These are phyloP conservation scores for Saksenaea oblongispora DNA, from an alignment of 371 early-diverging fungal genomes.

Conservation along the genomic window DNA sequence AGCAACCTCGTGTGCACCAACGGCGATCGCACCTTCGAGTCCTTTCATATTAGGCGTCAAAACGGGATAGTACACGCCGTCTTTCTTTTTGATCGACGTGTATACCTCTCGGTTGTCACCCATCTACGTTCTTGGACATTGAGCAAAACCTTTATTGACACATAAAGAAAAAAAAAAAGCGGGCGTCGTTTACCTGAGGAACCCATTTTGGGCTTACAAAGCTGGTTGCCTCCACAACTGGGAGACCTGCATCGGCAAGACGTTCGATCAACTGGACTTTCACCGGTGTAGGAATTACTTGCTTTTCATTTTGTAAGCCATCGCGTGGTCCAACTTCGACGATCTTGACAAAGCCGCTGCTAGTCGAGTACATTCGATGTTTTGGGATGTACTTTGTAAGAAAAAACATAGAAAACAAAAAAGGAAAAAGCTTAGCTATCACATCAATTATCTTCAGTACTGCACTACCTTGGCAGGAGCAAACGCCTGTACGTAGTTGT, in stretches of 20 bases:
- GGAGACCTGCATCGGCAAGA: slow-evolving; percentile 82
- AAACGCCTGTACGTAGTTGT: background rate
- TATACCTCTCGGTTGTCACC: slow-evolving; percentile 83
- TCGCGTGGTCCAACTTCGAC: slow-evolving; percentile 97
- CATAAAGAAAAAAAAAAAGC: background rate
- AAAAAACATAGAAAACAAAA: background rate
- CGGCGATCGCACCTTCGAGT: slow-evolving; percentile 76
- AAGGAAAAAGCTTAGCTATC: background rate
- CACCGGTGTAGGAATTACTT: slow-evolving; percentile 75
- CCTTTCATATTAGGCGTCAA: slow-evolving; percentile 93
- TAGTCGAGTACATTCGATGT: background rate
- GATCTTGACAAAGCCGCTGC: slow-evolving; percentile 62
- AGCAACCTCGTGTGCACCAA: slow-evolving; percentile 87
- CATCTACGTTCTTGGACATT: slow-evolving; percentile 61
- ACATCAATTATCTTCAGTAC: background rate
- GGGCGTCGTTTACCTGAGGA: slow-evolving; percentile 82
- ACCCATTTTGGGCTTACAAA: slow-evolving; percentile 99
- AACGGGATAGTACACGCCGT: slow-evolving; percentile 83
- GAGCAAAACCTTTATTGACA: background rate
- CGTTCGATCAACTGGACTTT: slow-evolving; percentile 87
- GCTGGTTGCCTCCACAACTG: slow-evolving; percentile 88
- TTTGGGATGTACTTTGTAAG: background rate
- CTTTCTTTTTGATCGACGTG: slow-evolving; percentile 58
- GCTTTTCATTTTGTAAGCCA: slow-evolving; percentile 96
- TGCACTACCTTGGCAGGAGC: background rate